phyloP scores from a whole-genome alignment of 352 stramenopile genomes.

The Phytophthora nicotianae region DNA sequence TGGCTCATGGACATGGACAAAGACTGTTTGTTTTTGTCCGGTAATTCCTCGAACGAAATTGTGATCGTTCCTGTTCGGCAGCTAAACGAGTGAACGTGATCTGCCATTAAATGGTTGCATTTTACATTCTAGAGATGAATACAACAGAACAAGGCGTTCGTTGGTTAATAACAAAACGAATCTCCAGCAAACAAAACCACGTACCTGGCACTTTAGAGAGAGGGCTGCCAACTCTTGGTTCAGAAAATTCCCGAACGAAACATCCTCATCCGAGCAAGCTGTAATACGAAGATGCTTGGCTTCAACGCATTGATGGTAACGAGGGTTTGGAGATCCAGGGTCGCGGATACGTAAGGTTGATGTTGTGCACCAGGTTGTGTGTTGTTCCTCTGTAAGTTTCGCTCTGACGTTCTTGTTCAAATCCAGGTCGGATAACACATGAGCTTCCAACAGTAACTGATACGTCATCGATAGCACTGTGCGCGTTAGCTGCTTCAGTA shows the following conservation, averaged over 20 bases:
- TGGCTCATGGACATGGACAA: conserved; percentile 46
- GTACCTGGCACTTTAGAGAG: conserved; percentile 79
- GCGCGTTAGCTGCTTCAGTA: conserved; percentile 92
- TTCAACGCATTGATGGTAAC: conserved; percentile 75
- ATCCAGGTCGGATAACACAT: conserved; percentile 91
- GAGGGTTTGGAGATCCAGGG: conserved; percentile 41
- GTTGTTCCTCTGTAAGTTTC: conserved; percentile 32
- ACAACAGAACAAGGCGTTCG: conserved; percentile 5
- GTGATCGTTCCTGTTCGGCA: conserved; percentile 72
- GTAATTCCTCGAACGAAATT: conserved; percentile 85
- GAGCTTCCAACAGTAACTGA: conserved; percentile 95
- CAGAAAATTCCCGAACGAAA: conserved; percentile 85
- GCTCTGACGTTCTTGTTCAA: conserved; percentile 46
- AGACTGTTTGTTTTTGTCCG: conserved; percentile 54
- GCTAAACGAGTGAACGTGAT: conserved; percentile 86
- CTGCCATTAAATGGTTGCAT: conserved; percentile 80
- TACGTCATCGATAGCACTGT: conserved; percentile 95
- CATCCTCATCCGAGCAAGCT: conserved; percentile 67
- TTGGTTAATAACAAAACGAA: conserved; percentile 3
- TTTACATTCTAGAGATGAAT: conserved; percentile 62
- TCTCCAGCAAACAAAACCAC: conserved; percentile 7
- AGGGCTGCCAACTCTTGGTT: conserved; percentile 73
- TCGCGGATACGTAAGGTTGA: conserved; percentile 74
- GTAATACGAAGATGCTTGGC: conserved; percentile 72
- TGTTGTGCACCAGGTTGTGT: conserved; percentile 74